These are phyloP conservation scores for Podaxis carcinomalis DNA, from an alignment of 768 basidiomycete genomes.

Conservation along the genomic window DNA sequence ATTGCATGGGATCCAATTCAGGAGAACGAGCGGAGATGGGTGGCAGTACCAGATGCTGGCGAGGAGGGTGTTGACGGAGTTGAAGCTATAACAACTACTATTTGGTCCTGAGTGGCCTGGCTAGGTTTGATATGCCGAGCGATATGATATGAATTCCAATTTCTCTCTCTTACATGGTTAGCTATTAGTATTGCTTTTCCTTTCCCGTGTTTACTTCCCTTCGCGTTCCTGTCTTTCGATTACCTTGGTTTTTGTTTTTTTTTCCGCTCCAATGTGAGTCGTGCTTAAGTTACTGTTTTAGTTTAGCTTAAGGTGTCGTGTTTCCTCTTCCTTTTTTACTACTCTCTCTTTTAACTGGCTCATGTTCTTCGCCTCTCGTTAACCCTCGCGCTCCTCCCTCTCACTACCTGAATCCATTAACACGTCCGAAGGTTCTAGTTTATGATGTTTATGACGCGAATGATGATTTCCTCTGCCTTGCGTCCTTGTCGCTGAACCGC, in stretches of 20 bases:
- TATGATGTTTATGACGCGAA: not conserved
- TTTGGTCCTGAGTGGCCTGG: not conserved
- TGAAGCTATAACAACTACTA: conserved; percentile 55
- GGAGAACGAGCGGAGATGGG: conserved; percentile 82
- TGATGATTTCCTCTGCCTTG: not conserved
- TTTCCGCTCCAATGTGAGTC: not conserved
- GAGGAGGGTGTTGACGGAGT: conserved; percentile 78
- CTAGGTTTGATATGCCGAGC: too few species aligned
- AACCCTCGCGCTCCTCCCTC: too few species aligned
- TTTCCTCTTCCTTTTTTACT: not conserved
- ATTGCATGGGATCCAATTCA: conserved; percentile 93
- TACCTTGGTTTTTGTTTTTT: not conserved
- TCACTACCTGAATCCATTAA: not conserved
- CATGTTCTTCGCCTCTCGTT: not conserved
- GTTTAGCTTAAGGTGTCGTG: not conserved
- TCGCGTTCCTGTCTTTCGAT: not conserved
- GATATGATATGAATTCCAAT: not conserved
- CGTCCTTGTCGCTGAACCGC: too few species aligned
- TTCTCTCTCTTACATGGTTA: not conserved
- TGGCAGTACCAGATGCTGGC: conserved; percentile 99
- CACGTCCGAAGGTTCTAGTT: not conserved
- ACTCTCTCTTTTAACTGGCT: not conserved
- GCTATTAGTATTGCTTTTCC: not conserved
- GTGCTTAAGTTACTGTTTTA: not conserved
- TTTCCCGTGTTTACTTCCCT: not conserved